phyloP scores from a whole-genome alignment of 768 basidiomycete genomes.

The Tulasnella calospora region DNA sequence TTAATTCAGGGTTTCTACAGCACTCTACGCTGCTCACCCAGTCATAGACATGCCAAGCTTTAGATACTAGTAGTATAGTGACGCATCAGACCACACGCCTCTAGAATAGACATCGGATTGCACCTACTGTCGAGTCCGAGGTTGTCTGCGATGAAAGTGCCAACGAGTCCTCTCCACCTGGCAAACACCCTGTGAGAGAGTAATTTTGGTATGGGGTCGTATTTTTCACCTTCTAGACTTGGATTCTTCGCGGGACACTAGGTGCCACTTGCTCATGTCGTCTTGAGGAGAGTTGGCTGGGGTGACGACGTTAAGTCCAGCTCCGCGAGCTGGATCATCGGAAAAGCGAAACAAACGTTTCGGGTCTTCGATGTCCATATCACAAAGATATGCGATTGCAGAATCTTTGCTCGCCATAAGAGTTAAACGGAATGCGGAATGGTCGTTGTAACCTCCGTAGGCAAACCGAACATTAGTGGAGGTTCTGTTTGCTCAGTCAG shows the following conservation, averaged over 20 bases:
- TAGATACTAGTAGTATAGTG: neutral
- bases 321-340: neutral
- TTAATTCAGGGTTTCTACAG: neutral
- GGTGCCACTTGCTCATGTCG: neutral
- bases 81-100: neutral
- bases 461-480: slow-evolving; percentile 1
- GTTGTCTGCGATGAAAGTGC: slow-evolving; percentile 24
- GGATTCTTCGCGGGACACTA: neutral
- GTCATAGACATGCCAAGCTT: slow-evolving; percentile 21
- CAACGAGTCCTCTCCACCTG: slow-evolving; percentile 21
- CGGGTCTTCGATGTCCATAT: neutral
- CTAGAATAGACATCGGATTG: neutral
- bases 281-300: neutral
- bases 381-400: neutral
- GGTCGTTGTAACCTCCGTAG: neutral
- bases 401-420: neutral
- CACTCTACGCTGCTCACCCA: neutral
- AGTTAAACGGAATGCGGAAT: neutral
- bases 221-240: neutral
- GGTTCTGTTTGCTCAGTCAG: slow-evolving; percentile 9
- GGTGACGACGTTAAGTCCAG: neutral
- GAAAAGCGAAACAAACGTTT: neutral
- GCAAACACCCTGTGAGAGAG: neutral
- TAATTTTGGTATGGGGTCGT: neutral
- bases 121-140: slow-evolving; percentile 13